Percentiles rank a stretch among this genome's conserved stretches.
Evolutionary conservation across 2,329 filamentous ascomycete species (phyloP).

Genomic region (Fusarium nematophilum): DNA sequence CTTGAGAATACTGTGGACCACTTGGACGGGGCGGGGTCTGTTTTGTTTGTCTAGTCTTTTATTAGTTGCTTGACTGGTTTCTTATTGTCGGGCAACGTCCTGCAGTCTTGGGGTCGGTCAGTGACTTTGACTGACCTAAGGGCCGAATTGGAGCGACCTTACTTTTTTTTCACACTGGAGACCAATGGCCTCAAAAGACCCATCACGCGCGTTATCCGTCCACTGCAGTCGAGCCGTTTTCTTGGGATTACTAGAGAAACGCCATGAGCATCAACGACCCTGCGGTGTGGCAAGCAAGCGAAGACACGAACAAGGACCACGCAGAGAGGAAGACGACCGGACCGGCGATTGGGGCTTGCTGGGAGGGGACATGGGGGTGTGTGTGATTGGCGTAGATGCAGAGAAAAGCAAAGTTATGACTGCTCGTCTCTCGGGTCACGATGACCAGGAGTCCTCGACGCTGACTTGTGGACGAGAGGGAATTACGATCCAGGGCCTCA

Average conservation of each 20-base stretch:
- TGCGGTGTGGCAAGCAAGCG: constrained; percentile 26
- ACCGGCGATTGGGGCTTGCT: constrained; percentile 20
- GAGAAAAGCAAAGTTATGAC: constrained; percentile 42
- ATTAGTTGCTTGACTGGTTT: neutral
- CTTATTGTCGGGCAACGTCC: constrained; percentile 1
- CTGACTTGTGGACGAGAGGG: constrained; percentile 23
- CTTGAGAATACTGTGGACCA: constrained; percentile 36
- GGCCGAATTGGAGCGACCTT: neutral
- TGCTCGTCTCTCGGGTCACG: constrained; percentile 33
- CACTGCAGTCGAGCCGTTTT: constrained; percentile 11
- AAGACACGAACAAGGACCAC: no score
- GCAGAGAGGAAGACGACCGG: no score
- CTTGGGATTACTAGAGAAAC: constrained; percentile 18
- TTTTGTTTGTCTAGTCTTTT: constrained; percentile 16
- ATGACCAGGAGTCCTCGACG: constrained; percentile 25
- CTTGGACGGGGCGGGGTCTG: constrained; percentile 35
- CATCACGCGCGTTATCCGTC: neutral
- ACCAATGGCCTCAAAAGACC: neutral
- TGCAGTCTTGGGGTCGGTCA: constrained; percentile 9
- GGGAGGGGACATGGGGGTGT: constrained; percentile 14
- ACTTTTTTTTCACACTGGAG: neutral
- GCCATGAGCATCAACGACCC: constrained; percentile 10
- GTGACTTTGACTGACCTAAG: neutral
- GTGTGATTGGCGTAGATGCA: constrained; percentile 19
- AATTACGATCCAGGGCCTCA: constrained; percentile 21